phyloP scores from a whole-genome alignment of 2,329 filamentous ascomycete genomes.

The Chaetomiaceae sp. region DNA sequence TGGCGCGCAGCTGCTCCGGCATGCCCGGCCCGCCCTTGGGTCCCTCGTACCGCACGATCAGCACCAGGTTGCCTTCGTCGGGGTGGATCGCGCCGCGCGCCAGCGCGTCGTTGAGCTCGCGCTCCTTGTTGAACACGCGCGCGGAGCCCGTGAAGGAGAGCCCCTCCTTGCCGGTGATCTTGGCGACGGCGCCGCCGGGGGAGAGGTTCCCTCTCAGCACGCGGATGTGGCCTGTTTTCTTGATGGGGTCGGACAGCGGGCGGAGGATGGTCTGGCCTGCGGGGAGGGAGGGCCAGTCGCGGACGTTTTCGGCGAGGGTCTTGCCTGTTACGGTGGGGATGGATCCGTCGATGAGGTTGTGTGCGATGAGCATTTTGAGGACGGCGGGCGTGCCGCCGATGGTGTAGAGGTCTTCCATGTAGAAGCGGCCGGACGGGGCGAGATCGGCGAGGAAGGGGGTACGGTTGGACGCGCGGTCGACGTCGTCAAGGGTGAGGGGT shows the following conservation, averaged over 20 bases:
- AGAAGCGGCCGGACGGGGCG: constrained; percentile 76
- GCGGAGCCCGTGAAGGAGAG: constrained; percentile 75
- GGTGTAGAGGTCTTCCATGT: constrained; percentile 79
- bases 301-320: constrained; percentile 77
- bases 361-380: constrained; percentile 77
- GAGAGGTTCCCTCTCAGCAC: constrained; percentile 84
- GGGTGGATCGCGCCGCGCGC: constrained; percentile 50
- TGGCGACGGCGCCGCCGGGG: constrained; percentile 84
- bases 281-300: constrained; percentile 69
- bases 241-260: constrained; percentile 68
- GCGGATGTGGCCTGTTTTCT: constrained; percentile 79
- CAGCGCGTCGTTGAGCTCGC: constrained; percentile 70
- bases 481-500: constrained; percentile 71
- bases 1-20: constrained; percentile 89
- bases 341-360: constrained; percentile 68
- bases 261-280: constrained; percentile 80
- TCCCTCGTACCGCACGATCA: constrained; percentile 90
- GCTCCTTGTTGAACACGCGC: constrained; percentile 82
- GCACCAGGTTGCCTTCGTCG: constrained; percentile 70
- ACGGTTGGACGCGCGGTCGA: constrained; percentile 75
- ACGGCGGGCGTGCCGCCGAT: constrained; percentile 83
- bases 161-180: constrained; percentile 95
- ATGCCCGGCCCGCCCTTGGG: constrained; percentile 92
- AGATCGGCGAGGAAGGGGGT: constrained; percentile 84
- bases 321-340: constrained; percentile 81